These are phyloP conservation scores for Butyriboletus appendiculatus DNA, from an alignment of 1,284 basidiomycete genomes.

Conservation along the genomic window DNA sequence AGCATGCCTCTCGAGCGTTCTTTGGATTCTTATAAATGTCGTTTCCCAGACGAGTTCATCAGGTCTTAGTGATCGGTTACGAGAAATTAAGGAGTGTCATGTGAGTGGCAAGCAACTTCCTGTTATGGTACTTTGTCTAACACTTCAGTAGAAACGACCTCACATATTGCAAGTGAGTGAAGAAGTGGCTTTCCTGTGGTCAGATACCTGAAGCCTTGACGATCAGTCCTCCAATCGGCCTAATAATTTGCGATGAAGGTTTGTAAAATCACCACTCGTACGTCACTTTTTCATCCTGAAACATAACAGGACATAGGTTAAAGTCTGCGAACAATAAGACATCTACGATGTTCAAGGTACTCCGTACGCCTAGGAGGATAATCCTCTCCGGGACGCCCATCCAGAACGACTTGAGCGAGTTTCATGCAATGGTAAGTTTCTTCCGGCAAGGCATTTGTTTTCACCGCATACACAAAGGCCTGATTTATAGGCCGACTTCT, in stretches of 20 bases:
- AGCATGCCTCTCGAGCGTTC: background rate
- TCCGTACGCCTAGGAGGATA: conserved; percentile 74
- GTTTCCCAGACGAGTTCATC: conserved; percentile 62
- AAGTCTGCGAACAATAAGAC: conserved; percentile 95
- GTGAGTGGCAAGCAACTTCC: conserved; percentile 40
- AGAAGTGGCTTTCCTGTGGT: background rate
- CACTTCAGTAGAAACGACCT: conserved; percentile 51
- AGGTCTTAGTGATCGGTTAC: conserved; percentile 95
- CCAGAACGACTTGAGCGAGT: conserved; percentile 95
- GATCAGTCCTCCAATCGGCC: conserved; percentile 80
- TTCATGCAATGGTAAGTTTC: conserved; percentile 85
- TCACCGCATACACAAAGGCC: background rate
- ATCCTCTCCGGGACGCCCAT: conserved; percentile 98
- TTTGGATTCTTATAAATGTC: conserved; percentile 1
- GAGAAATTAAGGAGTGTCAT: conserved; percentile 85
- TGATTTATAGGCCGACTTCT: conserved; percentile 79
- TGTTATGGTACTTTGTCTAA: conserved; percentile 4
- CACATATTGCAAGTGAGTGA: conserved; percentile 60
- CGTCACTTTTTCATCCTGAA: background rate
- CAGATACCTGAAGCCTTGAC: background rate
- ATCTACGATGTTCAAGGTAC: conserved; percentile 81
- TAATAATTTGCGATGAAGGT: conserved; percentile 97
- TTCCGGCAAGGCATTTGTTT: conserved; percentile 1
- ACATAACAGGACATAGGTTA: conserved; percentile 77
- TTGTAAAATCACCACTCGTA: conserved; percentile 6